Evolutionary conservation across 805 yeast species (phyloP).

Genomic region (Saturnispora quitensis): DNA sequence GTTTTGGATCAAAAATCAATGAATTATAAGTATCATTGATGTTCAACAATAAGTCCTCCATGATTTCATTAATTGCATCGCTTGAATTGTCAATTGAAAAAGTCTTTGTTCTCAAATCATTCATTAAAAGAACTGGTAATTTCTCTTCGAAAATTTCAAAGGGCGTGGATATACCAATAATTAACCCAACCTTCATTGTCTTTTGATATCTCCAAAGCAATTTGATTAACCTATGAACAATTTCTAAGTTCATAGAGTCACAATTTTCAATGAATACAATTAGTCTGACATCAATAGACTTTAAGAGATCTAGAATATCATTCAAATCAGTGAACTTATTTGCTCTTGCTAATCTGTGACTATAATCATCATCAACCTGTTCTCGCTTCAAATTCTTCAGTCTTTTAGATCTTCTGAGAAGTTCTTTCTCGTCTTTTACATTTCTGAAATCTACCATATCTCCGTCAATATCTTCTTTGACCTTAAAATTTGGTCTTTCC

Average conservation of each 20-base stretch:
- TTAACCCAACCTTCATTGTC: conserved; percentile 15
- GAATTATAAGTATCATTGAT: conserved; percentile 25
- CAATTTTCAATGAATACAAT: conserved; percentile 29
- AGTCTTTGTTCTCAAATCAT: conserved; percentile 17
- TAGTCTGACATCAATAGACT: conserved; percentile 11
- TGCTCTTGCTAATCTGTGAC: conserved; percentile 8
- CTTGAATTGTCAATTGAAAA: conserved; percentile 27
- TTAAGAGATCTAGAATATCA: conserved; percentile 16
- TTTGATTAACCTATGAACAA: conserved; percentile 19
- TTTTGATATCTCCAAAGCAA: conserved; percentile 18
- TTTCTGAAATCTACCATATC: not conserved
- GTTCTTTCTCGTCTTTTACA: conserved; percentile 8
- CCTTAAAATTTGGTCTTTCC: not conserved
- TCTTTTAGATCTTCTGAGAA: conserved; percentile 3
- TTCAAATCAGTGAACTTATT: conserved; percentile 20
- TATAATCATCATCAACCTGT: conserved; percentile 13
- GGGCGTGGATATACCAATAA: conserved; percentile 29
- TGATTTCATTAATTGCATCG: conserved; percentile 24
- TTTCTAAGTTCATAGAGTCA: conserved; percentile 25
- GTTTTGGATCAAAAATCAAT: conserved; percentile 25
- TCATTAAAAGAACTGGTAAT: conserved; percentile 20
- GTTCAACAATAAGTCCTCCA: conserved; percentile 26
- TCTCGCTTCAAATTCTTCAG: conserved; percentile 5
- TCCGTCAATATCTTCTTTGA: conserved; percentile 6
- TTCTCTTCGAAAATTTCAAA: conserved; percentile 28